phyloP scores from a whole-genome alignment of 768 basidiomycete species.

The Lyophyllum semitale region DNA sequence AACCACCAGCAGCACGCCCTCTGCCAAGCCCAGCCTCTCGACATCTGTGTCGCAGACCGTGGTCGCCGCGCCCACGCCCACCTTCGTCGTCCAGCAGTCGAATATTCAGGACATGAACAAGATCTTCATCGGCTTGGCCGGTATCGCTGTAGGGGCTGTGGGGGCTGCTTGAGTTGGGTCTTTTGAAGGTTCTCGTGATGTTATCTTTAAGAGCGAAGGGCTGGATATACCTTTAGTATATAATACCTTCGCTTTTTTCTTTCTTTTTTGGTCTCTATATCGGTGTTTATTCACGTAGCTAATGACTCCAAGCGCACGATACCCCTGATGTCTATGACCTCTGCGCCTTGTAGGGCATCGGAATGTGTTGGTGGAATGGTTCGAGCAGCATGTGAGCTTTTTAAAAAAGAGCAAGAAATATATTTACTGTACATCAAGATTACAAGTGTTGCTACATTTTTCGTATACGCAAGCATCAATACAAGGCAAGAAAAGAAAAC shows the following conservation, averaged over 20 bases:
- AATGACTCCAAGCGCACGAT: background rate
- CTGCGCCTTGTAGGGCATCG: background rate
- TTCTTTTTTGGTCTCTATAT: background rate
- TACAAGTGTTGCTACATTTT: conserved; percentile 6
- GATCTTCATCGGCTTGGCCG: conserved; percentile 38
- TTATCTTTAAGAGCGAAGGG: background rate
- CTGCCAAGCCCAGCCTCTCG: conserved; percentile 7
- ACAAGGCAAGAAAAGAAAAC: background rate
- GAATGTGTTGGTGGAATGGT: background rate
- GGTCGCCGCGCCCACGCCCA: conserved; percentile 1
- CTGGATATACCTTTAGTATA: background rate
- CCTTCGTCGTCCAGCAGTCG: conserved; percentile 23
- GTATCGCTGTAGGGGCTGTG: conserved; percentile 28
- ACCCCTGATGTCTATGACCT: background rate
- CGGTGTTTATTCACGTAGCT: background rate
- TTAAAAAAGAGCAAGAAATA: background rate
- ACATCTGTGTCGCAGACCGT: conserved; percentile 1
- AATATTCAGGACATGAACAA: conserved; percentile 35
- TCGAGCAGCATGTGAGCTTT: background rate
- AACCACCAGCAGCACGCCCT: conserved; percentile 28
- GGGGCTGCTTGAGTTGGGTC: background rate
- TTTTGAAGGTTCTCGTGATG: background rate
- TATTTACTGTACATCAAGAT: background rate
- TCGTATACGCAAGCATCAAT: background rate
- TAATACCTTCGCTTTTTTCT: background rate